Conservation (phyloP, 495 filamentous ascomycete genomes). For the Penicillium roqueforti region DNA sequence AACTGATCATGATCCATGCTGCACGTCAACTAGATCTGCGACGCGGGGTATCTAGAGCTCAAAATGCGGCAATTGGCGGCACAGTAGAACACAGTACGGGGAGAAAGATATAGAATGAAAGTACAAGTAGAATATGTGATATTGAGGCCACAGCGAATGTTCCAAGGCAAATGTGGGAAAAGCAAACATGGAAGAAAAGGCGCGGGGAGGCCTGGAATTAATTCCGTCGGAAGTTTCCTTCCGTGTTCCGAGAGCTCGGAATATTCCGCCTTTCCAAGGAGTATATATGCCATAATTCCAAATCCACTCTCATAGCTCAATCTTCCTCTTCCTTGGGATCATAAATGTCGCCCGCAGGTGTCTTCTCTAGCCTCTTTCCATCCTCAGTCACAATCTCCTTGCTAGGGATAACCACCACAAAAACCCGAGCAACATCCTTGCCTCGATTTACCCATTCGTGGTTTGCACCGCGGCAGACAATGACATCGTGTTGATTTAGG, state of each 20-base stretch:
- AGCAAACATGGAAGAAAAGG: not conserved
- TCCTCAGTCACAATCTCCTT: conserved; percentile 20
- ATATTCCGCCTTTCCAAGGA: conserved; percentile 1
- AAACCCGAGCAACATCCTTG: conserved; percentile 16
- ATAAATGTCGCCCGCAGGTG: conserved; percentile 21
- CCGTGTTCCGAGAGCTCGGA: conserved; percentile 1
- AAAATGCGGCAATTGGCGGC: not conserved
- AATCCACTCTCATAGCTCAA: not conserved
- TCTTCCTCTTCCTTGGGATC: conserved; percentile 23
- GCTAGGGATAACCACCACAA: conserved; percentile 22
- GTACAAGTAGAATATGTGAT: not conserved
- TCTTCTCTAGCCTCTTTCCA: conserved; percentile 20
- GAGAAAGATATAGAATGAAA: not conserved
- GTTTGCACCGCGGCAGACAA: conserved; percentile 24
- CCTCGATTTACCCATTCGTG: conserved; percentile 31
- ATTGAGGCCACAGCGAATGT: not conserved
- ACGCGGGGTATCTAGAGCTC: not conserved
- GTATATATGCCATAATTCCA: not conserved
- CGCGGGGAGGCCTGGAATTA: conserved; percentile 5
- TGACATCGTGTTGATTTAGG: conserved; percentile 23
- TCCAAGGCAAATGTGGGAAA: not conserved
- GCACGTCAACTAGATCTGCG: conserved; percentile 1
- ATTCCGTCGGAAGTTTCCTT: conserved; percentile 1
- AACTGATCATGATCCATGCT: conserved; percentile 83
- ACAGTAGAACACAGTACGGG: not conserved